Percentiles rank a stretch among this genome's conserved stretches.
Conservation (phyloP, 192 early-diverging fungal species). For the Hyaloraphidium curvatum region DNA sequence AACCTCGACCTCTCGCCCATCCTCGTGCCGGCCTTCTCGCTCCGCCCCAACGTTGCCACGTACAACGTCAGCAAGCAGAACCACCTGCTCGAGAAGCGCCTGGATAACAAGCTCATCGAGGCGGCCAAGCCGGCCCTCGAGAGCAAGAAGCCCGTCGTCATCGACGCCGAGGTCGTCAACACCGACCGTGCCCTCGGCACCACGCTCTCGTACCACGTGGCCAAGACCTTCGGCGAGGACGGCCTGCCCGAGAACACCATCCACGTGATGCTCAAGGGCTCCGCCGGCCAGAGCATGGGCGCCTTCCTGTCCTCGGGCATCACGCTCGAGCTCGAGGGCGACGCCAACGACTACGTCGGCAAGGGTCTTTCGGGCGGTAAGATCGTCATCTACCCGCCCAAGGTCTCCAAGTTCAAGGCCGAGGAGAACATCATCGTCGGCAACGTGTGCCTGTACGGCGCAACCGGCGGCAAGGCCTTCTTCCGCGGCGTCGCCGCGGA, state of each 20-base stretch:
- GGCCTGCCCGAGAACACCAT: slow-evolving; percentile 79
- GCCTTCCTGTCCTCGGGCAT: slow-evolving; percentile 85
- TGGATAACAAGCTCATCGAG: slow-evolving; percentile 76
- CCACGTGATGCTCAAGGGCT: slow-evolving; percentile 66
- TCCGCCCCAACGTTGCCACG: slow-evolving; percentile 76
- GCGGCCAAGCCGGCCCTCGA: slow-evolving; percentile 53
- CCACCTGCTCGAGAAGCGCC: slow-evolving; percentile 64
- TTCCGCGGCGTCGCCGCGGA: slow-evolving; percentile 89
- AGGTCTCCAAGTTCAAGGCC: slow-evolving; percentile 49
- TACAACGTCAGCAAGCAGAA: slow-evolving; percentile 67
- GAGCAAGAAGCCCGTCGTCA: slow-evolving; percentile 28
- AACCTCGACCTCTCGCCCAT: slow-evolving; percentile 73
- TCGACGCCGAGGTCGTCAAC: slow-evolving; percentile 58
- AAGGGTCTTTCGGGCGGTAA: slow-evolving; percentile 93
- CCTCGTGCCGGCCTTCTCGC: slow-evolving; percentile 64
- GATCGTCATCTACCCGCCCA: slow-evolving; percentile 78
- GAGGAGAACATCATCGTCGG: slow-evolving; percentile 87
- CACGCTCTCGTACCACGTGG: slow-evolving; percentile 79
- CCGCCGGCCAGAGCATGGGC: slow-evolving; percentile 90
- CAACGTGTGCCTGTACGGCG: slow-evolving; percentile 95
- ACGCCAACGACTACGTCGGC: slow-evolving; percentile 97
- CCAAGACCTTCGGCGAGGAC: slow-evolving; percentile 46
- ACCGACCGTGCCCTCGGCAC: slow-evolving; percentile 90
- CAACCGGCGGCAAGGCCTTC: slow-evolving; percentile 77
- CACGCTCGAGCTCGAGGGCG: slow-evolving; percentile 82